Evolutionary conservation across 2,329 filamentous ascomycete species (phyloP), one percentile per base, ranked within the genome.

Genomic region (Aureobasidium leucospermi): DNA sequence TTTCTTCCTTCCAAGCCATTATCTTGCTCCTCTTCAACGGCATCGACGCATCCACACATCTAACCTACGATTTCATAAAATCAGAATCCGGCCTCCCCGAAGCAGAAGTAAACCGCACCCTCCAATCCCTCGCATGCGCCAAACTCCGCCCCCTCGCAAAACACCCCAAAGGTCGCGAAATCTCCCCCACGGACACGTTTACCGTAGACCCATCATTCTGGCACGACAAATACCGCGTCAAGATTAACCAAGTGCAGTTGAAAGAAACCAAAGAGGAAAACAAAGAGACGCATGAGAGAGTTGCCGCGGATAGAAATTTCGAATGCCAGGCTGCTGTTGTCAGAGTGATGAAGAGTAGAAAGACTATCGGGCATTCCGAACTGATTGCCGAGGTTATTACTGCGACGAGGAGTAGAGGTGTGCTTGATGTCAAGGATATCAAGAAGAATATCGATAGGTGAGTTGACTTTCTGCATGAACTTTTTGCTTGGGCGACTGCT

Each of bases 191-290:
- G 0, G 95, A 99, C 74, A 89, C 86, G 0, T 99, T 99, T 68
- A 84, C 84, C 0, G 86, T 96, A 68, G 96, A 96, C 75, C 74
- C 81, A 46, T 71, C 72, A 15, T 99, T 99, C 74, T 77, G 77
- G 2, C 88, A 96, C 69, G 81, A 86, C 19, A 96, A 94, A 73
- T 88, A 89, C 74, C 85, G 91, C 60, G 86, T 99, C 76, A 99
- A 99, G 78, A 96, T 99, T 78, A 99, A 97, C 76, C 93, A 96
- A 75, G 94, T 99, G 66, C 94, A 99, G 75, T 82, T 96, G 53
- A 95, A 94, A 75, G 94, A 99, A 76, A 97, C 94, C 0, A 89
- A 88, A 67, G 88, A 93, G 69, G 94, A 99, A 75, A 96, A 96
- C 75, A 89, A 91, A 74, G 90, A 88, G 67, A 97, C 92, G 1